Percentiles rank a stretch among this genome's conserved stretches.
phyloP scores from a whole-genome alignment of 2,329 filamentous ascomycete species.

The Phialophora expanda region DNA sequence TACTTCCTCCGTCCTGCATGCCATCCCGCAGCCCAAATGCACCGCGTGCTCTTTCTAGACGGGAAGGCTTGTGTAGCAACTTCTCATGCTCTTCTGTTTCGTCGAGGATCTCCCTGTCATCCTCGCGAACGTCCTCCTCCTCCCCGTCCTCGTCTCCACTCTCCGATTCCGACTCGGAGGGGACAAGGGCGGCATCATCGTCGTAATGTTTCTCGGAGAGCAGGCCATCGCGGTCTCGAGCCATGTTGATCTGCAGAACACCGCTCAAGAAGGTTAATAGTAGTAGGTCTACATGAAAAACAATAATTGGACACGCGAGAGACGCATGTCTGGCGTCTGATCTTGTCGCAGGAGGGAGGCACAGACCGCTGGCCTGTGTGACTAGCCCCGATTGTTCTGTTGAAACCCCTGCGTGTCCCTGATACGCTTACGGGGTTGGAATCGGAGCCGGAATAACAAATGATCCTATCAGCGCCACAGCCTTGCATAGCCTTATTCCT shows the following conservation, averaged over 20 bases:
- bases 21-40: constrained; percentile 50
- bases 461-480: background rate
- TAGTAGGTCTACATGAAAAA: background rate
- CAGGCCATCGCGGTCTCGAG: constrained; percentile 29
- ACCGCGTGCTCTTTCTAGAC: constrained; percentile 47
- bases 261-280: background rate
- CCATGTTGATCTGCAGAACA: constrained; percentile 18
- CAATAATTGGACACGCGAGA: background rate
- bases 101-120: constrained; percentile 58
- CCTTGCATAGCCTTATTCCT: too few species aligned
- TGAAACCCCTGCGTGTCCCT: background rate
- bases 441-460: background rate
- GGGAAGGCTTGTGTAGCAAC: constrained; percentile 50
- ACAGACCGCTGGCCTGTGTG: background rate
- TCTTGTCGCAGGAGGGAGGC: background rate
- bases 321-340: background rate
- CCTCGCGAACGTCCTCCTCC: constrained; percentile 19
- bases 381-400: background rate
- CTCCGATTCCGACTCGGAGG: constrained; percentile 29
- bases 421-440: too few species aligned
- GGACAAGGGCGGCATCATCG: constrained; percentile 32
- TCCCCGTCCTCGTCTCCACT: constrained; percentile 17
- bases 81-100: constrained; percentile 71
- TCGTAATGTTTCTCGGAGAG: constrained; percentile 37
- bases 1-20: constrained; percentile 53